phyloP scores from a whole-genome alignment of 148 eudicot genomes.

The Amaranthus cruentus region DNA sequence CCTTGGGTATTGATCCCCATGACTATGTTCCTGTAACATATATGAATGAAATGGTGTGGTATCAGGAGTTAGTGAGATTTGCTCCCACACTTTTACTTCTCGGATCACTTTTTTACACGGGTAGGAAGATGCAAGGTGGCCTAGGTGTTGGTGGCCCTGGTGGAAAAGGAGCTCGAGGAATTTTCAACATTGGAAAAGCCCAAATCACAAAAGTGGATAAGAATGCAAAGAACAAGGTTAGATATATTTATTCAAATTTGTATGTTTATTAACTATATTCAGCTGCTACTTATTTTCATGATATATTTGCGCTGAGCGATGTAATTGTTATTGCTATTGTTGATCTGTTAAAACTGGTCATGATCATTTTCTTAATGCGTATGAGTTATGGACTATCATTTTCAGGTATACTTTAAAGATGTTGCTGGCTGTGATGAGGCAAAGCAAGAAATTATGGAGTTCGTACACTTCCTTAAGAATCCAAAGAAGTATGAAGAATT shows the following conservation, averaged over 20 bases:
- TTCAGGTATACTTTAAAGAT: slow-evolving; percentile 60
- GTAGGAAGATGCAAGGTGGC: slow-evolving; percentile 82
- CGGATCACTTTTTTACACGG: slow-evolving; percentile 65
- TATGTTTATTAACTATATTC: too few relatives aligned
- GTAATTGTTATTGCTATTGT: background rate
- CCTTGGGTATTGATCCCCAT: slow-evolving; percentile 65
- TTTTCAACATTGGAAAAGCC: slow-evolving; percentile 83
- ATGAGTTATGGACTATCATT: background rate
- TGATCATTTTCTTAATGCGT: background rate
- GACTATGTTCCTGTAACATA: slow-evolving; percentile 77
- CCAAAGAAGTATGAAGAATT: slow-evolving; percentile 77
- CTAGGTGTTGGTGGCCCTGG: slow-evolving; percentile 65
- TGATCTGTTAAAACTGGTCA: too few relatives aligned
- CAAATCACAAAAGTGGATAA: slow-evolving; percentile 67
- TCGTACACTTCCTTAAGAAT: slow-evolving; percentile 90
- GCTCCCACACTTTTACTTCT: slow-evolving; percentile 68
- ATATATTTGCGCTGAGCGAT: too few relatives aligned
- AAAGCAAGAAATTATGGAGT: slow-evolving; percentile 79
- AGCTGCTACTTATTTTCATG: too few relatives aligned
- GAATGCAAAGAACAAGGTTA: slow-evolving; percentile 77
- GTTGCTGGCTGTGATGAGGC: slow-evolving; percentile 86
- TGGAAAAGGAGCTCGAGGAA: slow-evolving; percentile 70
- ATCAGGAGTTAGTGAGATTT: slow-evolving; percentile 60
- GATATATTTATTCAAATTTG: background rate
- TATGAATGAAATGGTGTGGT: slow-evolving; percentile 66